Evolutionary conservation across 2,329 filamentous ascomycete genomes (phyloP), one percentile per base, ranked within the genome.

Genomic region (Calonectria leucothoes): DNA sequence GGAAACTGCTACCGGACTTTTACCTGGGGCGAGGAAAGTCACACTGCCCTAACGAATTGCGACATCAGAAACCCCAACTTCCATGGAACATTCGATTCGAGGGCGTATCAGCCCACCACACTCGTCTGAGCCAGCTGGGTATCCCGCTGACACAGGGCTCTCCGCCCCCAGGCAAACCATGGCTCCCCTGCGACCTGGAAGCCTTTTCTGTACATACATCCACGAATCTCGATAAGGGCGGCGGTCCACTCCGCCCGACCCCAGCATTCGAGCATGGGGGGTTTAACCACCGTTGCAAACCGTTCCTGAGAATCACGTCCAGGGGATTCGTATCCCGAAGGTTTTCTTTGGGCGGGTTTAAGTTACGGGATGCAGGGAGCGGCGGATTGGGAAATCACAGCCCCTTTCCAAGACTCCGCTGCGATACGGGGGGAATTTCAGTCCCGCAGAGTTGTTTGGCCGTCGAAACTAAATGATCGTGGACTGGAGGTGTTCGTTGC

Each of bases 81-180:
- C 71, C 35, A 74, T 75, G 48, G 72, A 76, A 76, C 75, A 70
- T 75, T 74, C 75, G 74, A 75, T 75, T 45, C 45, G 51, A 74
- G 27, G 14, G 70, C 70, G 59, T 12, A 71, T 73, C 73, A 77
- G 70, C 72, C 59, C 71, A 77, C 66, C 66, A 33, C 51, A 25
- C 64, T 73, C 69, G 74, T 74, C 72, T 74, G 75, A 72, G 71
- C 71, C 42, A 61, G 51, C 37, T 42, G 29, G 51, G 55, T 39
- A 61, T 67, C 55, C 51, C 49, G 66, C 66, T 35, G 57, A 20
- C 59, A 68, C 51, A 67, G 61, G 65, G 25, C 55, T 57, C 68
- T 31, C 63, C 70, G 15, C 45, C 52, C 52, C 42, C 66, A 33
- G 48, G 39, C 20, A 48, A 75, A 68, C 67, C 51, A 69, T 49